Evolutionary conservation across 1,284 basidiomycete genomes (phyloP).

Genomic region (Puccinia brachypodii): DNA sequence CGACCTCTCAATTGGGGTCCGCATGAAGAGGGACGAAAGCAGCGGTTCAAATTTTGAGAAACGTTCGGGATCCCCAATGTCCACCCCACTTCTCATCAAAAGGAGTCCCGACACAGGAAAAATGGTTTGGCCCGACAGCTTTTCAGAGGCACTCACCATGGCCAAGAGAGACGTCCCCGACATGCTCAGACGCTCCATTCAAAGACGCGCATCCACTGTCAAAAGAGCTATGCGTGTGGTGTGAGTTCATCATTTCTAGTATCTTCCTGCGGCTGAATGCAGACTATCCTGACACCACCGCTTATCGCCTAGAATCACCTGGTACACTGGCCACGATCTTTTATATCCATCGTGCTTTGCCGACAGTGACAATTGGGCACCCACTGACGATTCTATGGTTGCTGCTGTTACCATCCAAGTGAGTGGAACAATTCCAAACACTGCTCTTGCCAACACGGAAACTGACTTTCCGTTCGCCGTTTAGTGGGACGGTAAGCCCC

Average conservation of each 20-base stretch:
- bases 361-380: conserved; percentile 25
- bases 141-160: conserved; percentile 10
- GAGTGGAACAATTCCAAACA: background rate
- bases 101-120: conserved; percentile 2
- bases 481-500: conserved; percentile 40
- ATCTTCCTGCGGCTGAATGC: background rate
- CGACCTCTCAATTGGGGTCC: conserved; percentile 7
- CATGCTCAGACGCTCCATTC: background rate
- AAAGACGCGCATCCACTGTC: background rate
- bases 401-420: conserved; percentile 36
- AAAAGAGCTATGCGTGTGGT: background rate
- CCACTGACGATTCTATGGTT: conserved; percentile 38
- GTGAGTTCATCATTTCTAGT: background rate
- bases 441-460: background rate
- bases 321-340: conserved; percentile 35
- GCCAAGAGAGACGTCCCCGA: conserved; percentile 11
- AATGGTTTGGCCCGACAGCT: background rate
- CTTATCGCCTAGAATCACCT: conserved; percentile 19
- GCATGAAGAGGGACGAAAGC: conserved; percentile 16
- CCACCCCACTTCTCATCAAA: background rate
- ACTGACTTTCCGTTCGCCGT: background rate
- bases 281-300: background rate
- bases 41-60: background rate
- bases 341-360: conserved; percentile 27
- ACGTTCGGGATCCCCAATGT: background rate